phyloP scores from a whole-genome alignment of 768 basidiomycete species.

The Butyriboletus loyo region DNA sequence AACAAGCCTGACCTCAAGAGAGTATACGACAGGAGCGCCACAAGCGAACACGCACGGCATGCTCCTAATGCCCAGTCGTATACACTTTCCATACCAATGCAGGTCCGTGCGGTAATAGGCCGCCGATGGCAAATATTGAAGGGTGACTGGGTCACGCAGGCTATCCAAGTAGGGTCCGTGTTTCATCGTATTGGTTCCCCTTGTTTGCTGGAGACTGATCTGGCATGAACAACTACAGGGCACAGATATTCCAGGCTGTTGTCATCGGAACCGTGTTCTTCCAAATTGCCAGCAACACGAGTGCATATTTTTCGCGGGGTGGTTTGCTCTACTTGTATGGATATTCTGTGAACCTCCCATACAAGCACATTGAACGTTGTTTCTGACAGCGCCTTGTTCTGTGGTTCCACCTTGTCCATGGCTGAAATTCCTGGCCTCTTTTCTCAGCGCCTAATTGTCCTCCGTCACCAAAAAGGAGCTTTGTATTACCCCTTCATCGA shows the following conservation, averaged over 20 bases:
- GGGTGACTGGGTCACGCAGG: constrained; percentile 37
- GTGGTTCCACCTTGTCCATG: constrained; percentile 50
- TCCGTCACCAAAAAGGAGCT: constrained; percentile 41
- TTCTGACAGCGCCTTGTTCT: constrained; percentile 44
- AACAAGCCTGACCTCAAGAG: constrained; percentile 41
- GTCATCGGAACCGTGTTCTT: constrained; percentile 41
- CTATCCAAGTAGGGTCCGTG: constrained; percentile 35
- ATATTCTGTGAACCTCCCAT: background rate
- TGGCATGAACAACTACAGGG: constrained; percentile 31
- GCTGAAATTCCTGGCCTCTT: constrained; percentile 50
- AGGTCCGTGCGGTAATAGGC: constrained; percentile 42
- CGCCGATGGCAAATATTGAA: constrained; percentile 45
- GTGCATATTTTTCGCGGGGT: constrained; percentile 51
- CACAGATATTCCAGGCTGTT: constrained; percentile 23
- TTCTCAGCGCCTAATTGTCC: constrained; percentile 41
- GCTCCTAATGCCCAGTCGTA: constrained; percentile 41
- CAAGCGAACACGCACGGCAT: constrained; percentile 48
- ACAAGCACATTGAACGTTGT: background rate
- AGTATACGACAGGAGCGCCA: constrained; percentile 47
- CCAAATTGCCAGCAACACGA: constrained; percentile 34
- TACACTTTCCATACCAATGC: constrained; percentile 43
- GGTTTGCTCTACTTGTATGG: constrained; percentile 74
- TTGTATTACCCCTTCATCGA: constrained; percentile 52
- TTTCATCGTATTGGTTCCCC: constrained; percentile 9
- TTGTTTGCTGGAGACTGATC: background rate